Conservation (phyloP, 148 eudicot genomes). For the Fagopyrum esculentum region DNA sequence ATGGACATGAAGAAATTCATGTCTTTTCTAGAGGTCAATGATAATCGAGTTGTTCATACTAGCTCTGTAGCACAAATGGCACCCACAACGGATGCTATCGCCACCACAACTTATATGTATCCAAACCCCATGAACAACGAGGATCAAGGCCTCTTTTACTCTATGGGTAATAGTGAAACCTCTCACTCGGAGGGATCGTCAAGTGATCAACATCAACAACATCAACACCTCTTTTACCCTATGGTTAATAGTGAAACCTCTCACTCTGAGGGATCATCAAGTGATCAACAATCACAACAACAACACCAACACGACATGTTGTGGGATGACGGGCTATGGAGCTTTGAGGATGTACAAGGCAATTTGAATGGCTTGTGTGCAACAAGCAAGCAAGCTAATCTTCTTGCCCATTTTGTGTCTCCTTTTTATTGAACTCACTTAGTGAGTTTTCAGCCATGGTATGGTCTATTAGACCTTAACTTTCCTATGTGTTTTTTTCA, state of each 20-base stretch:
- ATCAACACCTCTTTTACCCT: slow-evolving; percentile 25
- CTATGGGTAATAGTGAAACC: slow-evolving; percentile 23
- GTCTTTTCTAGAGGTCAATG: slow-evolving; percentile 33
- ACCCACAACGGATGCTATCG: not conserved
- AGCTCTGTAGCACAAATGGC: not conserved
- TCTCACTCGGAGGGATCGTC: slow-evolving; percentile 22
- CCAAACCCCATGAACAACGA: slow-evolving; percentile 24
- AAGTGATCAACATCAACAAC: slow-evolving; percentile 27
- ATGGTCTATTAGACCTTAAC: not conserved
- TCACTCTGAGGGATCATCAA: slow-evolving; percentile 22
- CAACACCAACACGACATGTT: slow-evolving; percentile 19
- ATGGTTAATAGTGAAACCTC: slow-evolving; percentile 20
- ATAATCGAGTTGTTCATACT: slow-evolving; percentile 7
- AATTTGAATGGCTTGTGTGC: slow-evolving; percentile 19
- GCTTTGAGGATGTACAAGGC: slow-evolving; percentile 47
- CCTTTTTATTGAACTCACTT: slow-evolving; percentile 15
- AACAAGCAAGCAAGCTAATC: slow-evolving; percentile 26
- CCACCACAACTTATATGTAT: not conserved
- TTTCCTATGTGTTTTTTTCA: not conserved
- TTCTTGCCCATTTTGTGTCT: slow-evolving; percentile 19
- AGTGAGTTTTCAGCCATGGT: not conserved
- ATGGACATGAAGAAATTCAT: slow-evolving; percentile 44
- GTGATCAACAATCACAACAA: slow-evolving; percentile 17
- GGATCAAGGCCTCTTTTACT: slow-evolving; percentile 26
- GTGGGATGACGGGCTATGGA: slow-evolving; percentile 58